phyloP scores from a whole-genome alignment of 2,329 filamentous ascomycete species.

The Nigrograna mackinnonii region DNA sequence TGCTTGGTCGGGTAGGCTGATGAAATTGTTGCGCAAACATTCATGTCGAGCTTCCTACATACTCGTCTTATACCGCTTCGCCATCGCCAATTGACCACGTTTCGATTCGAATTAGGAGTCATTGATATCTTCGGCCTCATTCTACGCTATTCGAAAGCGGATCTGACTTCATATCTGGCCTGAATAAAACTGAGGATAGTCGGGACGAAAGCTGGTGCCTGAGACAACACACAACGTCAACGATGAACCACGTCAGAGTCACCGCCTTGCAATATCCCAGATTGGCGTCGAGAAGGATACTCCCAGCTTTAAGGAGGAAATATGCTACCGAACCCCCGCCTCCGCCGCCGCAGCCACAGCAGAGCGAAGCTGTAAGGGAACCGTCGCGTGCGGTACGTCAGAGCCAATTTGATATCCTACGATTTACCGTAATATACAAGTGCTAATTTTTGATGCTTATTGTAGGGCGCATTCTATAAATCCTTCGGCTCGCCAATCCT shows the following conservation, averaged over 20 bases:
- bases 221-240: constrained; percentile 5
- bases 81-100: too few species aligned
- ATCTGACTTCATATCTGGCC: constrained; percentile 11
- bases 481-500: constrained; percentile 73
- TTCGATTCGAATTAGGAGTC: too few species aligned
- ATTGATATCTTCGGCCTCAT: neutral
- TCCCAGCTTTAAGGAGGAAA: neutral
- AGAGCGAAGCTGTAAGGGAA: constrained; percentile 16
- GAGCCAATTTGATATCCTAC: constrained; percentile 2
- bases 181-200: too few species aligned
- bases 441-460: neutral
- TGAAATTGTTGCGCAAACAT: too few species aligned
- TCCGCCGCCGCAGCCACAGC: constrained; percentile 13
- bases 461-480: constrained; percentile 70
- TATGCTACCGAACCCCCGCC: constrained; percentile 19
- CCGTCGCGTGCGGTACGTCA: constrained; percentile 26
- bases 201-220: constrained; percentile 19
- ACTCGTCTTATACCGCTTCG: too few species aligned
- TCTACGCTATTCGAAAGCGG: neutral
- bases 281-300: neutral
- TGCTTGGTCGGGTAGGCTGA: too few species aligned
- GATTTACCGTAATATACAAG: too few species aligned
- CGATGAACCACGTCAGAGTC: constrained; percentile 12
- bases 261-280: constrained; percentile 1
- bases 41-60: too few species aligned